These are phyloP conservation scores for Trichoderma arundinaceum DNA, from an alignment of 2,329 filamentous ascomycete genomes.

Conservation along the genomic window DNA sequence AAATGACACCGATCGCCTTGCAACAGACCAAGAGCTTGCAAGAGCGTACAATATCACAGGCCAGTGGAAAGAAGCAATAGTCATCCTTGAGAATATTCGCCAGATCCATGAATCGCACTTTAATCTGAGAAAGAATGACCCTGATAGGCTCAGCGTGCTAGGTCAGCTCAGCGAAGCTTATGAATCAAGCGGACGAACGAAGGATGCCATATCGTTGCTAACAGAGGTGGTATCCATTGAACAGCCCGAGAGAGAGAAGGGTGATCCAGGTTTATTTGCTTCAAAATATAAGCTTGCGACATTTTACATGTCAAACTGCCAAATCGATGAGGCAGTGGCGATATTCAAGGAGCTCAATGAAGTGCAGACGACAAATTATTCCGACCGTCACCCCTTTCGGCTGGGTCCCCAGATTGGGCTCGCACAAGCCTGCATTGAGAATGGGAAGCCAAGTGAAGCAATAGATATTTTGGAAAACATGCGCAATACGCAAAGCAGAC, in stretches of 20 bases:
- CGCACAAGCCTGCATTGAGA: conserved; percentile 21
- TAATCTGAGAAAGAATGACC: conserved; percentile 12
- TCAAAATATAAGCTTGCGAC: conserved; percentile 29
- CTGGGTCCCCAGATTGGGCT: conserved; percentile 23
- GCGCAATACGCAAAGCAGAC: conserved; percentile 1
- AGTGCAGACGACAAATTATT: not conserved
- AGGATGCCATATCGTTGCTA: conserved; percentile 26
- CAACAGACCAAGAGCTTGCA: conserved; percentile 12
- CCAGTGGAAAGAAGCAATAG: conserved; percentile 20
- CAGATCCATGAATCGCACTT: not conserved
- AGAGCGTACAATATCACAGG: conserved; percentile 20
- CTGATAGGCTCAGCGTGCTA: not conserved
- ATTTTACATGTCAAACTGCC: conserved; percentile 25
- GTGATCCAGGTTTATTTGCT: conserved; percentile 20
- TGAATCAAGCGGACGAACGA: conserved; percentile 18
- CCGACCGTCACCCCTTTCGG: conserved; percentile 19
- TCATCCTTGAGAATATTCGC: conserved; percentile 14
- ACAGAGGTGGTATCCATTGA: conserved; percentile 28
- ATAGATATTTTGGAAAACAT: conserved; percentile 22
- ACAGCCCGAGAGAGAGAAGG: not conserved
- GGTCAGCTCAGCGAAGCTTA: conserved; percentile 22
- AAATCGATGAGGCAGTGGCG: conserved; percentile 24
- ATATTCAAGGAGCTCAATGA: conserved; percentile 27
- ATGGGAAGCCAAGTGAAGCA: conserved; percentile 8
- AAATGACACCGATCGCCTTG: not conserved